Base-by-base conservation (phyloP, 2,329 filamentous ascomycete genomes). In the Neospermospora avenae region DNA sequence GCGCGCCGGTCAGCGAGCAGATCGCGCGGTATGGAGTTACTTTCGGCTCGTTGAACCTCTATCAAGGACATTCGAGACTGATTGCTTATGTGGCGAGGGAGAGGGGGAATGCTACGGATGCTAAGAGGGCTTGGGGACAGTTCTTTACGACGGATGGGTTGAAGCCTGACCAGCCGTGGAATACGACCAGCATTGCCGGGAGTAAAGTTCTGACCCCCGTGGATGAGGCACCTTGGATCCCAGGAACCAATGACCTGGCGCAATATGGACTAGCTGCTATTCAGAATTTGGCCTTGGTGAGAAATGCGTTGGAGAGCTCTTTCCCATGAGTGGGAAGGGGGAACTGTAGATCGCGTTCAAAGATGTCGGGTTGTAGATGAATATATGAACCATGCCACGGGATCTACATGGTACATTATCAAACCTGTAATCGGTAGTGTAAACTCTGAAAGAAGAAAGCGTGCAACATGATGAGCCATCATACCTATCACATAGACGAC, bases 241-340 rank as follows among this genome's bases (percentile, higher is more conserved):
- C 77, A 1, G 25, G 45, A 14, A 85, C 83, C 0, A 86, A 86
- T 64, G 80, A 80, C 44, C 76, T 78, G 5, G 81, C 83, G 0
- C 75, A 82, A 60, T 86, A 84, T 69, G 83, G 83, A 0, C 63
- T 85, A 53, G 80, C 81, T 1, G 81, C 77, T 0, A 84, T 86
- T 59, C 79, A 83, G 66, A 80, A 83, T 56, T 63, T 86, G 65
- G 80, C 80, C 2, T 67, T 76, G 35, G 70, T 64, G 31, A 51
- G 60, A 24, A 55, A 60, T 34, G 35, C 35, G 2, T 34, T 58
- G 20, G 45, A 31, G 37, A 44, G 14, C 34, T 58, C 45, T 18
- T 34, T 44, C n/a, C 25, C 55, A 28, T 57, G 28, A 18, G 37
- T 41, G 3, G 16, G 18, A 34, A n/a, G 20, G 25, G 3, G 10